Base-by-base conservation (phyloP, 148 eudicot genomes). In the Hydrangea macrophylla region DNA sequence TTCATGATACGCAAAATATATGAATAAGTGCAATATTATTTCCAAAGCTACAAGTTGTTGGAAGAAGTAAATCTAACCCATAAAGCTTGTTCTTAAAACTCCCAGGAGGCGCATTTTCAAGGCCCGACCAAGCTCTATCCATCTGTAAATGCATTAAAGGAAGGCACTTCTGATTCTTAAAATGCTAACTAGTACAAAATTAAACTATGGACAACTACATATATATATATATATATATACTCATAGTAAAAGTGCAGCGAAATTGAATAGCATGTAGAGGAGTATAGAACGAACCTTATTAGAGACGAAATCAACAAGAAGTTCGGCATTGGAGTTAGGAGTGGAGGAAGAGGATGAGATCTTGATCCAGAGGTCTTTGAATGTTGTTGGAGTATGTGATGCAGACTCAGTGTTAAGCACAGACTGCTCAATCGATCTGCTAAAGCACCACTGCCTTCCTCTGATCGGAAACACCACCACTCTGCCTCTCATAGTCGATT, bases 371-470 rank as follows among this genome's bases (percentile, higher is more conserved):
- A 94, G 86, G n/a, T 80, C 84, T 40, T 76, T 86, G 2, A 94
- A 32, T 0, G 90, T 82, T 0, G 96, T 72, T 22, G 96, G 93
- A 31, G 84, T 69, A 17, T 77, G 22, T 1, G n/a, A n/a, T n/a
- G 78, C 54, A 24, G 83, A 70, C n/a, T 74, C 67, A 1, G 83
- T 58, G 25, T 75, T 60, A 0, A 76, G 13, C 17, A 64, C 37
- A 12, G 88, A 66, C 9, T 81, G 79, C 55, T 86, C 88, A 69
- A 86, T 71, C 23, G 95, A 88, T 70, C 89, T 71, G 78, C 82
- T 85, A 45, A 94, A 94, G 53, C 93, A 88, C 99, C 99, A 94
- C 55, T 78, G 88, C 58, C 92, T 88, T 40, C 99, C 99, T 69
- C 73, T 89, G 26, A 94, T 80, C 6, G 99, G 99, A 60, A 94